Conservation (phyloP, 768 basidiomycete species). For the Tephrocybe sp. region DNA sequence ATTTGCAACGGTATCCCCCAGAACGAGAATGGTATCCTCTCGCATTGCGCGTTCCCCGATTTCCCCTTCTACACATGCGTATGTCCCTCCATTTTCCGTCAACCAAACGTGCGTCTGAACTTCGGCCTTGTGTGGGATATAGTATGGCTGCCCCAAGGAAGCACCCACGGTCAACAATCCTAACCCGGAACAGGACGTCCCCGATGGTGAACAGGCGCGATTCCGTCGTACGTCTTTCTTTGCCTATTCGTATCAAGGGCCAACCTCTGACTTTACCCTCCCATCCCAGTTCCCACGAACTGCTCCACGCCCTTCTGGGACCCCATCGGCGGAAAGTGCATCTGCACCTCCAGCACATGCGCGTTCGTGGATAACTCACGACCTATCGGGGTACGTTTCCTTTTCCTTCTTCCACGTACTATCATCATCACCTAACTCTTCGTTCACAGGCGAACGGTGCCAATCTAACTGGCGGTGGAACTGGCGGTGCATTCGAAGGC, state of each 20-base stretch:
- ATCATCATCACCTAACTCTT: conserved; percentile 7
- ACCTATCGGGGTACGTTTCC: conserved; percentile 56
- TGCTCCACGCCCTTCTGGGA: conserved; percentile 85
- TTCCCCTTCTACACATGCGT: conserved; percentile 83
- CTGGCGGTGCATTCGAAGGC: conserved; percentile 33
- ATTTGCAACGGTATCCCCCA: conserved; percentile 79
- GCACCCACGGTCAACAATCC: conserved; percentile 59
- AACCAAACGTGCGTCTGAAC: too few species aligned
- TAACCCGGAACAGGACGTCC: conserved; percentile 59
- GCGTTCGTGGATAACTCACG: conserved; percentile 63
- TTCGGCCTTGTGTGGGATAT: too few species aligned
- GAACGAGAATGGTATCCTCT: conserved; percentile 63
- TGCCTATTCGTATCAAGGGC: neutral
- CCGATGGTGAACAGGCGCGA: conserved; percentile 45
- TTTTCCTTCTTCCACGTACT: neutral
- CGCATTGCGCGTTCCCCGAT: conserved; percentile 64
- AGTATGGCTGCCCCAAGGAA: conserved; percentile 73
- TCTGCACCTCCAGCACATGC: conserved; percentile 58
- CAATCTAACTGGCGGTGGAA: conserved; percentile 65
- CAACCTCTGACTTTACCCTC: neutral
- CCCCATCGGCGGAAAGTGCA: conserved; percentile 63
- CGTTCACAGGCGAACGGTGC: conserved; percentile 64
- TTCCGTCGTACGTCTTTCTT: conserved; percentile 42
- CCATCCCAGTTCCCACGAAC: conserved; percentile 56
- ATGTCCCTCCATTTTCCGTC: conserved; percentile 31